Percentiles rank a stretch among this genome's conserved stretches.
phyloP scores from a whole-genome alignment of 306 rosid species.

The Geum urbanum region DNA sequence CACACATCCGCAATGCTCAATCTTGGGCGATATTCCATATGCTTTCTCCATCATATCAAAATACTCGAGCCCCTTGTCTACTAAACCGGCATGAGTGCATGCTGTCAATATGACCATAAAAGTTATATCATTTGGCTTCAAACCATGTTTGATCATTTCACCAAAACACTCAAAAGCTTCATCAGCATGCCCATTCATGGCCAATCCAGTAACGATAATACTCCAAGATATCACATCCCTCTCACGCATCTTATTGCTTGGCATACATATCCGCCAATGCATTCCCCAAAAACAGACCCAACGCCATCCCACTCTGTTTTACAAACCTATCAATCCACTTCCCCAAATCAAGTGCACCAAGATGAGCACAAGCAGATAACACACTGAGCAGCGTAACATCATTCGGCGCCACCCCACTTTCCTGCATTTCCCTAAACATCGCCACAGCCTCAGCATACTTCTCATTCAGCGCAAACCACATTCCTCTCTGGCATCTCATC shows the following conservation, averaged over 20 bases:
- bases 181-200: background rate
- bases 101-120: background rate
- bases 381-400: background rate
- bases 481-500: background rate
- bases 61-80: background rate
- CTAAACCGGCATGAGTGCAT: background rate
- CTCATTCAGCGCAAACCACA: background rate
- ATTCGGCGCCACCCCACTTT: background rate
- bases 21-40: background rate
- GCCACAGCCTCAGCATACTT: background rate
- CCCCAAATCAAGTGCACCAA: background rate
- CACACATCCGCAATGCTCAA: background rate
- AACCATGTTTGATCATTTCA: background rate
- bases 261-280: constrained; percentile 1
- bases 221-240: background rate
- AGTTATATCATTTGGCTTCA: background rate
- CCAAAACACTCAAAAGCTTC: background rate
- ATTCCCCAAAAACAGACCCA: background rate
- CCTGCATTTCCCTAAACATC: background rate
- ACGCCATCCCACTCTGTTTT: background rate
- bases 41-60: background rate
- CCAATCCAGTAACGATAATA: background rate
- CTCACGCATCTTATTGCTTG: background rate
- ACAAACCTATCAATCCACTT: background rate
- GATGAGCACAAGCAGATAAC: background rate